Evolutionary conservation across 2,329 filamentous ascomycete genomes (phyloP).

Genomic region (Oidium heveae): DNA sequence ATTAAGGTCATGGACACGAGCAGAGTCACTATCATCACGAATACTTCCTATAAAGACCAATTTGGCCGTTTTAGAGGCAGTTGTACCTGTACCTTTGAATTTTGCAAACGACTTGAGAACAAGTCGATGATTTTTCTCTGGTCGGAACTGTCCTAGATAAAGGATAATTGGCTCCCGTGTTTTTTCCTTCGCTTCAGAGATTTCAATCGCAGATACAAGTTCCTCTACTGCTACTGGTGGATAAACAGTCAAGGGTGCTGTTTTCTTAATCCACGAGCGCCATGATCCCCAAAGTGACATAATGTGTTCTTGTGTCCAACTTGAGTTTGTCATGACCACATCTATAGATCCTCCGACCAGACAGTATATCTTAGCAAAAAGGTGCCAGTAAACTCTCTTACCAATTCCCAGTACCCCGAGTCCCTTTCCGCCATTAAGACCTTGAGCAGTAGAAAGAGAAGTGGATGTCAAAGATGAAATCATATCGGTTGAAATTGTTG

Average conservation of each 20-base stretch:
- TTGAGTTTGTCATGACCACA: slow-evolving; percentile 92
- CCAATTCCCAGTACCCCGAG: slow-evolving; percentile 39
- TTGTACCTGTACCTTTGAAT: slow-evolving; percentile 34
- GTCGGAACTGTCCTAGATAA: slow-evolving; percentile 92
- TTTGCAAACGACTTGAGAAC: slow-evolving; percentile 64
- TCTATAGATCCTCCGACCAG: slow-evolving; percentile 65
- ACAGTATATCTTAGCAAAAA: slow-evolving; percentile 64
- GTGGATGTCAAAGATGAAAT: slow-evolving; percentile 50
- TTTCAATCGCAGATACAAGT: slow-evolving; percentile 46
- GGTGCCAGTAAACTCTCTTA: slow-evolving; percentile 67
- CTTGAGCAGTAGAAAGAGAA: slow-evolving; percentile 31
- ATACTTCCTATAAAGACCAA: slow-evolving; percentile 80
- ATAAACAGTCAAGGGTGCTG: slow-evolving; percentile 48
- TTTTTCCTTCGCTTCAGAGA: slow-evolving; percentile 43
- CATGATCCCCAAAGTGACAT: slow-evolving; percentile 49
- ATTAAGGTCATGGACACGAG: slow-evolving; percentile 66
- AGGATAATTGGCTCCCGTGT: slow-evolving; percentile 47
- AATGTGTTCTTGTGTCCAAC: slow-evolving; percentile 76
- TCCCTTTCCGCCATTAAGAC: slow-evolving; percentile 66
- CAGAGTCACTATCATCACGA: slow-evolving; percentile 58
- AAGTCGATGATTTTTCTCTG: slow-evolving; percentile 85
- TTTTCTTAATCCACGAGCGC: slow-evolving; percentile 20
- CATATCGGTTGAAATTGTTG: slow-evolving; percentile 97
- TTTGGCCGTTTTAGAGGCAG: slow-evolving; percentile 29
- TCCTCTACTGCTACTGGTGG: slow-evolving; percentile 80